Evolutionary conservation across 495 filamentous ascomycete genomes (phyloP).

Genomic region (Amphirosellinia nigrospora): DNA sequence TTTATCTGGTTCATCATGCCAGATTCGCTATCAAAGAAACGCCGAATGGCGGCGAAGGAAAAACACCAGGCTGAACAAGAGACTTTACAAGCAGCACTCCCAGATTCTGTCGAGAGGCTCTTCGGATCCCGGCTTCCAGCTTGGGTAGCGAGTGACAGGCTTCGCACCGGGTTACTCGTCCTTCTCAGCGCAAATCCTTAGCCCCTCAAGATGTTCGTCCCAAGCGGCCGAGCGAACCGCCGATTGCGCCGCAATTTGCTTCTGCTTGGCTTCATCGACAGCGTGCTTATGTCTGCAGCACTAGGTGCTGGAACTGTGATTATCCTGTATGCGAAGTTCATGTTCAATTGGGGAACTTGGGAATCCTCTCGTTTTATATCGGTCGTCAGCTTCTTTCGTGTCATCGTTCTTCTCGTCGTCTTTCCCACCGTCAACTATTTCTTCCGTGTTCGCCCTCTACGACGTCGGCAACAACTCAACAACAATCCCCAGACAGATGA

Average conservation of each 20-base stretch:
- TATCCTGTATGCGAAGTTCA: slow-evolving; percentile 77
- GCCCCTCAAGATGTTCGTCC: slow-evolving; percentile 79
- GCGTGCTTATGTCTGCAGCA: slow-evolving; percentile 75
- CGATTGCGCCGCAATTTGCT: slow-evolving; percentile 78
- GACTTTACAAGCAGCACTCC: slow-evolving; percentile 32
- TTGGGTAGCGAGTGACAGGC: slow-evolving; percentile 42
- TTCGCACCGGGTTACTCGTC: slow-evolving; percentile 43
- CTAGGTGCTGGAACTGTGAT: slow-evolving; percentile 81
- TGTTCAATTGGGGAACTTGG: slow-evolving; percentile 81
- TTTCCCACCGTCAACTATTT: slow-evolving; percentile 74
- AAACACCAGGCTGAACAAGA: slow-evolving; percentile 57
- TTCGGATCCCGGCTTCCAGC: slow-evolving; percentile 29
- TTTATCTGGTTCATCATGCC: slow-evolving; percentile 74
- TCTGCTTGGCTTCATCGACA: slow-evolving; percentile 79
- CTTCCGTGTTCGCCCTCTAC: slow-evolving; percentile 60
- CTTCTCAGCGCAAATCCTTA: slow-evolving; percentile 63
- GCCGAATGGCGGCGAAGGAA: slow-evolving; percentile 70
- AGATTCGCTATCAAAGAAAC: slow-evolving; percentile 76
- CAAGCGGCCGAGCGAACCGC: slow-evolving; percentile 66
- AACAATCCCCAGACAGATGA: slow-evolving; percentile 41
- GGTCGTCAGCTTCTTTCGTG: slow-evolving; percentile 73
- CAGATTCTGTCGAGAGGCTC: slow-evolving; percentile 28
- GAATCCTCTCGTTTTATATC: slow-evolving; percentile 81
- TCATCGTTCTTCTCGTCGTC: slow-evolving; percentile 73
- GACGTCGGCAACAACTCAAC: slow-evolving; percentile 40